Evolutionary conservation across 2,329 filamentous ascomycete species (phyloP), one percentile per base, ranked within the genome.

Genomic region (Ophiostoma sp.): DNA sequence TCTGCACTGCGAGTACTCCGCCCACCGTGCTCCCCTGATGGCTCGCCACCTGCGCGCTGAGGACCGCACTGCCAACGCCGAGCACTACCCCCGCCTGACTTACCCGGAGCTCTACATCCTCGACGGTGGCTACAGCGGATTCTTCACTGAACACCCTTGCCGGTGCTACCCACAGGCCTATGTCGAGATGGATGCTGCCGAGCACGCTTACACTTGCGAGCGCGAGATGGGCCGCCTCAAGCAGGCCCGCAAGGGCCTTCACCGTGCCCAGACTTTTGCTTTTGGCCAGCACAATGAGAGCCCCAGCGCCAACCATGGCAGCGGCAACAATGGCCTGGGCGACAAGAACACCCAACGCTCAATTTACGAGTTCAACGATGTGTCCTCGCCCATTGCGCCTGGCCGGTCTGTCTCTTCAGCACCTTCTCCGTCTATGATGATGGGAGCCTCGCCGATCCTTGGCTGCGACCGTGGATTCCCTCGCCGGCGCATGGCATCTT

Each of bases 1-100:
- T 73, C 92, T 99, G 74, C 95, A 99, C 81, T 99, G 95, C 85
- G 95, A 99, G 80, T 99, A 98, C 80, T 98, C 95, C 45, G 94
- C 92, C 52, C 94, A 98, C 77, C 91, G 95, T 71, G 95, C 95
- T 63, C 95, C 95, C 64, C 89, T 97, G 72, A 98, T 98, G 90
- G 95, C 95, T 65, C 93, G 95, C 74, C 92, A 93, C 78, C 87
- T 99, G 71, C 93, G 95, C 73, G 89, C 92, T 70, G 88, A 92
- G 76, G 95, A 99, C 78, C 92, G 95, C 70, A 87, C 88, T 49
- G 83, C 88, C 75, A 99, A 99, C 78, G 87, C 88, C 67, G 92
- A 95, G 77, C 85, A 85, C 72, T 99, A 98, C 76, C 95, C 95
- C 18, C 85, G 84, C 70, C 86, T 99, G 70, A 93, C 89, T n/a